Conservation (phyloP, 2,329 filamentous ascomycete genomes). For the Endoconidiophora laricicola region DNA sequence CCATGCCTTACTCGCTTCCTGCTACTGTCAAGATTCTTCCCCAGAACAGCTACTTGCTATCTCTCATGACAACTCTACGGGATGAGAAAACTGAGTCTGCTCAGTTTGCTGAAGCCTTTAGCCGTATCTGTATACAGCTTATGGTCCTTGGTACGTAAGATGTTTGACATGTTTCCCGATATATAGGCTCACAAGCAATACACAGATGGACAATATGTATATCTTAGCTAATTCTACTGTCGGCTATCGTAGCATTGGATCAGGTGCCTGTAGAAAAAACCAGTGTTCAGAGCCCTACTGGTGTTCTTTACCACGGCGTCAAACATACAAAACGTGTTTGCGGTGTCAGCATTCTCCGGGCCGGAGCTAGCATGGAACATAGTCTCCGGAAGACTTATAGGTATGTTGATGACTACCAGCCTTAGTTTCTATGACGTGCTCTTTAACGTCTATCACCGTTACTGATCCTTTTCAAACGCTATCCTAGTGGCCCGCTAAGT, state of each 20-base stretch:
- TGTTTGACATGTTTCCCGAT: neutral
- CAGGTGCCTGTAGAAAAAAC: conserved; percentile 9
- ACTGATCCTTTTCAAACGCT: neutral
- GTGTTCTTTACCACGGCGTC: conserved; percentile 9
- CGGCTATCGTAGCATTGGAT: conserved; percentile 9
- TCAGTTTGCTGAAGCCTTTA: conserved; percentile 12
- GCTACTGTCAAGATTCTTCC: conserved; percentile 12
- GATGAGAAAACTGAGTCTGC: conserved; percentile 10
- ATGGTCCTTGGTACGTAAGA: conserved; percentile 12
- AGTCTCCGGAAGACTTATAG: conserved; percentile 17
- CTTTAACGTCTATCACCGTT: neutral
- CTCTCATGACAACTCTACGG: conserved; percentile 14
- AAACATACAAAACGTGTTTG: conserved; percentile 15
- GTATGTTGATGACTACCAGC: conserved; percentile 13
- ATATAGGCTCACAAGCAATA: neutral
- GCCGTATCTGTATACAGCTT: conserved; percentile 11
- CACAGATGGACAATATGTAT: too few species aligned
- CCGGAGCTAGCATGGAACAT: conserved; percentile 20
- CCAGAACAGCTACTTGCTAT: conserved; percentile 12
- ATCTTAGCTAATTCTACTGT: neutral
- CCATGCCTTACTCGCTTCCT: neutral
- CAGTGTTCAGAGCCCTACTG: conserved; percentile 13
- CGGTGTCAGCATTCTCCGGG: conserved; percentile 20
- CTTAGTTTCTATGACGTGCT: neutral
- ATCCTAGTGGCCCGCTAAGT: conserved; percentile 15